Conservation (phyloP, 768 basidiomycete genomes). For the Hysterangium stoloniferum region DNA sequence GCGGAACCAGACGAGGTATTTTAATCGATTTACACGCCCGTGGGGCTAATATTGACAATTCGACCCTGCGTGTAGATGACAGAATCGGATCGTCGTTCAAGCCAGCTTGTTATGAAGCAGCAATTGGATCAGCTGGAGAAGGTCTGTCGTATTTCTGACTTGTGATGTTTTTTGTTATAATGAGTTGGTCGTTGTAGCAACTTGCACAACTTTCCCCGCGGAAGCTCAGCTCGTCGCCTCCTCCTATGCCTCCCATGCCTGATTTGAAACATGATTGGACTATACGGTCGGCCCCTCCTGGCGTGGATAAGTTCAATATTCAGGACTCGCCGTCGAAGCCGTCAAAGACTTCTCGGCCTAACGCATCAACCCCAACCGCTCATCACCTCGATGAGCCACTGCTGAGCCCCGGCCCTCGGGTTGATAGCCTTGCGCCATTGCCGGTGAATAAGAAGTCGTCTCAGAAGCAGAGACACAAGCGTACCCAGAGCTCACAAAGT, state of each 20-base stretch:
- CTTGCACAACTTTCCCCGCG: conserved; percentile 63
- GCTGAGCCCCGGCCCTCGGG: not conserved
- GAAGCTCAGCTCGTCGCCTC: conserved; percentile 16
- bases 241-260: conserved; percentile 9
- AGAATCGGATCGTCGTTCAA: conserved; percentile 59
- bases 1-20: conserved; percentile 33
- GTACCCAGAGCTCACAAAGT: not conserved
- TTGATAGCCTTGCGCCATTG: not conserved
- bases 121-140: conserved; percentile 76
- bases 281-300: conserved; percentile 8
- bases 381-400: not conserved
- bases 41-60: conserved; percentile 24
- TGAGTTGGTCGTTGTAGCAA: conserved; percentile 34
- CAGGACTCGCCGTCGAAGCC: not conserved
- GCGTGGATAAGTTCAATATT: not conserved
- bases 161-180: conserved; percentile 6
- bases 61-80: conserved; percentile 28
- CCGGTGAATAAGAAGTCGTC: no score
- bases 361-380: conserved; percentile 2
- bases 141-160: conserved; percentile 31
- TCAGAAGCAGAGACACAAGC: not conserved
- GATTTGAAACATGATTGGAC: conserved; percentile 4
- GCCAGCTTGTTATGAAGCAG: conserved; percentile 66
- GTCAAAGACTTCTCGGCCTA: not conserved
- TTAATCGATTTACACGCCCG: conserved; percentile 15